Evolutionary conservation across 768 basidiomycete species (phyloP), one percentile per base, ranked within the genome.

Genomic region (Auriscalpium microsporum): DNA sequence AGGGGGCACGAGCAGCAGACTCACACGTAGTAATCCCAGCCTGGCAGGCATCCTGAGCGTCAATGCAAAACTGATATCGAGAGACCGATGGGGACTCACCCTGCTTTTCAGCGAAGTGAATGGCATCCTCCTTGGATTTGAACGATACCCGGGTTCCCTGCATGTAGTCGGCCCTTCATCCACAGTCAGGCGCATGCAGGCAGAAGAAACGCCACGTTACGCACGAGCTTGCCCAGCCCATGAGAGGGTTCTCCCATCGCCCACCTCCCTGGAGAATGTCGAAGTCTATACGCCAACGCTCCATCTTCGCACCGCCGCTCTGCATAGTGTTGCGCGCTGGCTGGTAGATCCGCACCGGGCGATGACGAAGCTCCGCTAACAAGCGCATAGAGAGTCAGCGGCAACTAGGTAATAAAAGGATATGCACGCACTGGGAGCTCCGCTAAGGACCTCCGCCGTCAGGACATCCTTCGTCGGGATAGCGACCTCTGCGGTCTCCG

Each of bases 61-160:
- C 48, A 38, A 48, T 17, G 56, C 13, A 61, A 37, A 49, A 23
- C 11, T 45, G 19, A 44, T 33, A 55, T 58, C 21, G 10, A 33
- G 10, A 16, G 52, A 19, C 9, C 35, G 16, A 36, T 38, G 35
- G 42, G 55, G 59, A 57, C 74, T 46, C 62, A 85, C 93, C 95
- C 78, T 98, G 95, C 74, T 94, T 96, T 78, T 96, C 94, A 21
- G 93, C 89, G 67, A 97, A 98, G 65, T 91, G 89, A 52, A 95
- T 77, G 36, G 95, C 95, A 64, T 92, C 91, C 67, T 92, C 90
- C 71, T 88, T 90, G 53, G 82, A 83, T 64, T 78, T 78, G 80
- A 98, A 97, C 40, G 82, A 78, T 58, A 95, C 53, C 4, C 86
- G 82, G 4, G 90, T 90, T 17, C 88, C 92, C 68, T 97, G 94